These are phyloP conservation scores for Diutina catenulata DNA, from an alignment of 1,139 yeast species.

Conservation along the genomic window DNA sequence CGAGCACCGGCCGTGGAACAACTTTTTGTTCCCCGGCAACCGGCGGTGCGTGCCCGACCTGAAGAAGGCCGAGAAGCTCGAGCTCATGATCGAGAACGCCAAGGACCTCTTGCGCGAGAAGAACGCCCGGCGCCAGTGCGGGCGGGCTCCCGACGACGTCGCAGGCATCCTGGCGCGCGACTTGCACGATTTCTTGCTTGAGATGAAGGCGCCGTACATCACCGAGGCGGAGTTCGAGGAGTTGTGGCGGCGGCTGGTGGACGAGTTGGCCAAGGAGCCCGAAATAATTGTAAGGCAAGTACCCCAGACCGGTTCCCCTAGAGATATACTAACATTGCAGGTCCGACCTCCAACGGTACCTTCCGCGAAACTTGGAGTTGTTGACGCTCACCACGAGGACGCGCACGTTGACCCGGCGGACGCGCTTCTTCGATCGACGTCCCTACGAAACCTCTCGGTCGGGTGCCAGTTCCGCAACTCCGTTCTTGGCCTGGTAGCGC, in stretches of 20 bases:
- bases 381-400: conserved; percentile 22
- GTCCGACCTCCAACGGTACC: conserved; percentile 9
- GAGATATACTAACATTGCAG: conserved; percentile 12
- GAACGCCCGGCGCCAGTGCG: conserved; percentile 62
- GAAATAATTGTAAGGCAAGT: conserved; percentile 74
- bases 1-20: conserved; percentile 41
- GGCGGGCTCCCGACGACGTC: conserved; percentile 30
- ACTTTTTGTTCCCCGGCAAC: conserved; percentile 39
- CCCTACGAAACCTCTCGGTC: conserved; percentile 52
- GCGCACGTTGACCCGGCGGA: conserved; percentile 17
- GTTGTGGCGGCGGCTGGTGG: conserved; percentile 60
- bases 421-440: conserved; percentile 60
- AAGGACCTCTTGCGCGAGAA: conserved; percentile 55
- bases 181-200: conserved; percentile 45
- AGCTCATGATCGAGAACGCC: conserved; percentile 56
- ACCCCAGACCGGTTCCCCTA: not conserved
- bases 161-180: conserved; percentile 45
- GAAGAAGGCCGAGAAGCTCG: conserved; percentile 56
- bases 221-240: conserved; percentile 70
- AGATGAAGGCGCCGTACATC: conserved; percentile 47
- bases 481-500: conserved; percentile 34
- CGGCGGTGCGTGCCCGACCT: conserved; percentile 66
- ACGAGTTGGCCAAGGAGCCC: conserved; percentile 57
- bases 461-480: conserved; percentile 50
- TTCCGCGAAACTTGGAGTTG: conserved; percentile 16